Evolutionary conservation across 2,329 filamentous ascomycete genomes (phyloP), one percentile per base, ranked within the genome.

Genomic region (Fusarium pseudonygamai): DNA sequence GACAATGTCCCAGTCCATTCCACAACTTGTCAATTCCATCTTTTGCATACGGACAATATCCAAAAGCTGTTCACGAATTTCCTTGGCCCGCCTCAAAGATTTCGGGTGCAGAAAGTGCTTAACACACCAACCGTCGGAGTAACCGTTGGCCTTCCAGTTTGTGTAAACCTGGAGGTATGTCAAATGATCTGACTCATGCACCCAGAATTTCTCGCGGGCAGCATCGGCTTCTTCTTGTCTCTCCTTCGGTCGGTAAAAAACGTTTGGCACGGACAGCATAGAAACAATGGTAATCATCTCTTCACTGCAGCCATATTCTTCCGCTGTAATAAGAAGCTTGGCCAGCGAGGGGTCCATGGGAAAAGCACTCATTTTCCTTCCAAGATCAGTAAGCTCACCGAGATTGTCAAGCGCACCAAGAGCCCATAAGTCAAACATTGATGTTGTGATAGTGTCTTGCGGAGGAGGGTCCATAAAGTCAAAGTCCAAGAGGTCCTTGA

Each of bases 381-480:
- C 96, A 3, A 99, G 89, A 2, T 90, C 86, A 0, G 96, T 99
- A 32, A 99, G 88, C 74, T 98, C 94, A 40, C 96, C 97, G 22
- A 98, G 88, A 77, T 99, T 98, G 80, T 98, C 94, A 18, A 99
- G 84, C 1, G 96, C 96, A 3, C 96, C 96, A 1, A 99, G 87
- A 0, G 96, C 95, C 96, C 96, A 99, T 2, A 99, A 89, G 78
- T 99, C 96, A 83, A 98, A 99, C 40, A 99, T 91, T 7, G 95
- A 98, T 0, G 96, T 99, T 1, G 94, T 96, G 74, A 99, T 98
- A 2, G 95, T 98, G 78, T 99, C 97, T 83, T 99, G 96, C 0
- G 96, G 96, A 12, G 96, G 96, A 4, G 96, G 96, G 76, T 99
- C 96, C 96, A 99, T 98, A 78, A 99, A 99, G 81, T 98, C 95